Evolutionary conservation across 2,329 filamentous ascomycete species (phyloP).

Genomic region (Alternaria longipes): DNA sequence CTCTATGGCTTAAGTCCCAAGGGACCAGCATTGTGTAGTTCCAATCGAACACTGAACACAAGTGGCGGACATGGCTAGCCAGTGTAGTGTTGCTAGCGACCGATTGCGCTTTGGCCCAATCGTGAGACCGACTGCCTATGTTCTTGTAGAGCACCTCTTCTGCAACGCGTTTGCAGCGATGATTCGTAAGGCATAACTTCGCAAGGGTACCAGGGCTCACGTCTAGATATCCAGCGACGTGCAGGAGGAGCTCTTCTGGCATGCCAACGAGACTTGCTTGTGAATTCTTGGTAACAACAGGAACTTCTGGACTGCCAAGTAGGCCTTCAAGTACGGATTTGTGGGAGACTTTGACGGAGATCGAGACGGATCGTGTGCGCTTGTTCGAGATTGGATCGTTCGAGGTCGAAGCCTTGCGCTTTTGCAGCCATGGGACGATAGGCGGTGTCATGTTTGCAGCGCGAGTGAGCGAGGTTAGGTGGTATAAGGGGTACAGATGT

Average conservation of each 20-base stretch:
- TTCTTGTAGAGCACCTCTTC: conserved; percentile 7
- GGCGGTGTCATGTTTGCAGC: background rate
- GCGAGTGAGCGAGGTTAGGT: background rate
- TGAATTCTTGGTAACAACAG: background rate
- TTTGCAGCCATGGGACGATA: background rate
- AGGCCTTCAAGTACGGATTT: background rate
- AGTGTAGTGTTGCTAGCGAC: background rate
- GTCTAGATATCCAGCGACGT: background rate
- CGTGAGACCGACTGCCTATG: background rate
- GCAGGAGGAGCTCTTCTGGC: conserved; percentile 18
- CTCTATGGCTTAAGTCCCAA: too few relatives aligned
- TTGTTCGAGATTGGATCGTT: background rate
- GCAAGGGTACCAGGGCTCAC: background rate
- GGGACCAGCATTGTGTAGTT: too few relatives aligned
- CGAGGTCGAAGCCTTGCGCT: conserved; percentile 12
- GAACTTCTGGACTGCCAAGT: background rate
- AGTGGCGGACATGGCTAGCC: background rate
- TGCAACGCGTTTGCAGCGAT: conserved; percentile 13
- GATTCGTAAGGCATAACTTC: conserved; percentile 6
- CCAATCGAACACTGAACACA: background rate
- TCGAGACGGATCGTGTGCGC: background rate
- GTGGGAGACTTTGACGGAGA: background rate
- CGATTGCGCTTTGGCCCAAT: background rate
- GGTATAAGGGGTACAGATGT: background rate
- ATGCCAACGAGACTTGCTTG: conserved; percentile 11